Evolutionary conservation across 306 rosid species (phyloP).

Genomic region (Aeschynomene evenia): DNA sequence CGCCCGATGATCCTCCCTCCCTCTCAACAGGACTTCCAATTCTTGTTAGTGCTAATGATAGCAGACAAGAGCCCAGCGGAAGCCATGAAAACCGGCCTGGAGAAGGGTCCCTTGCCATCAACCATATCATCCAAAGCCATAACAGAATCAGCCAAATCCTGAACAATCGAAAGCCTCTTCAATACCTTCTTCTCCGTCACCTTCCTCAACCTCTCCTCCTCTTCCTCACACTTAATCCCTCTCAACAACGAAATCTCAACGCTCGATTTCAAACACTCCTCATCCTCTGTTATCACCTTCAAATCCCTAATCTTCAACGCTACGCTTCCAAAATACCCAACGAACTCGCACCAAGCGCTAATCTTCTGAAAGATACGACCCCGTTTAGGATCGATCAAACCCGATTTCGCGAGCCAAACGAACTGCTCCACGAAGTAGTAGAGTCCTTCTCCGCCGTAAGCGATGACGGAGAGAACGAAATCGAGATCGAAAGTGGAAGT

Average conservation of each 20-base stretch:
- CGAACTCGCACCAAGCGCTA: constrained; percentile 35
- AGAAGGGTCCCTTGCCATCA: constrained; percentile 56
- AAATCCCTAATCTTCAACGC: constrained; percentile 64
- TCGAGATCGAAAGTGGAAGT: background rate
- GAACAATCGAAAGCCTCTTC: constrained; percentile 78
- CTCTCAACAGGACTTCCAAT: constrained; percentile 76
- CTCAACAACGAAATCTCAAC: constrained; percentile 33
- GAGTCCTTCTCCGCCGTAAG: constrained; percentile 80
- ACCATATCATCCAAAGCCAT: constrained; percentile 78
- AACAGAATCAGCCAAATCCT: constrained; percentile 80
- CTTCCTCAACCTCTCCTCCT: constrained; percentile 43
- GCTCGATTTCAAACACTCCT: constrained; percentile 51
- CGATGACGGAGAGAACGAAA: constrained; percentile 37
- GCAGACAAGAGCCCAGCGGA: constrained; percentile 81
- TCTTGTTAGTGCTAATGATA: constrained; percentile 80
- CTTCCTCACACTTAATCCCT: constrained; percentile 36
- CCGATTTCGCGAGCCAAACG: constrained; percentile 80
- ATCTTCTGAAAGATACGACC: background rate
- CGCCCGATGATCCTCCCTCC: background rate
- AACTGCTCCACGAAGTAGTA: constrained; percentile 85
- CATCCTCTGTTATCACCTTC: constrained; percentile 46
- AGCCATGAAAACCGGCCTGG: constrained; percentile 57
- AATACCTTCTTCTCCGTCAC: constrained; percentile 56
- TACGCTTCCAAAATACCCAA: constrained; percentile 35
- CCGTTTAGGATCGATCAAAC: constrained; percentile 34